A percentile compares a stretch with the other conserved stretches of the same genome.
These are phyloP conservation scores for Blastobotrys apis DNA, from an alignment of 1,139 yeast species.

Conservation along the genomic window DNA sequence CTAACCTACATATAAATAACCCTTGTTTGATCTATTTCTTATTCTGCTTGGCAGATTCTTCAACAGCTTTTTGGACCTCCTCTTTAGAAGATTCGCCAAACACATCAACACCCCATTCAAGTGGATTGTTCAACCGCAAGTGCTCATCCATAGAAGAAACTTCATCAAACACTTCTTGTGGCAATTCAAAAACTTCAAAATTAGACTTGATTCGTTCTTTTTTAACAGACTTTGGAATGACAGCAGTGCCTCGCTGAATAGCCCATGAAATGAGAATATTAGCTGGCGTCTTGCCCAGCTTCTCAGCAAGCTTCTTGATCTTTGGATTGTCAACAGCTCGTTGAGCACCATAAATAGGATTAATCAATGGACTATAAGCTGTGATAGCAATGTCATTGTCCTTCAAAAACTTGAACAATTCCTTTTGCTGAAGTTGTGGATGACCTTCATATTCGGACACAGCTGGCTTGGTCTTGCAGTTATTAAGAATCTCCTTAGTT, in stretches of 20 bases:
- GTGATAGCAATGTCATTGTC: slow-evolving; percentile 59
- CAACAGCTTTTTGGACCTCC: no score
- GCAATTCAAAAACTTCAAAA: slow-evolving; percentile 47
- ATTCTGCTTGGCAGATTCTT: no score
- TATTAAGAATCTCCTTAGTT: slow-evolving; percentile 65
- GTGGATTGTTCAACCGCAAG: slow-evolving; percentile 46
- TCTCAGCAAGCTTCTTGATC: slow-evolving; percentile 39
- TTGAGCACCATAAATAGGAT: slow-evolving; percentile 64
- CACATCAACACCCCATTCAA: slow-evolving; percentile 23
- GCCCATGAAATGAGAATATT: slow-evolving; percentile 46
- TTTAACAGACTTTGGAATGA: slow-evolving; percentile 65
- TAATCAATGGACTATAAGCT: slow-evolving; percentile 83
- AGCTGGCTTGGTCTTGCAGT: slow-evolving; percentile 68
- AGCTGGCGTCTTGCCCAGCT: slow-evolving; percentile 40
- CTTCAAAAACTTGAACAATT: slow-evolving; percentile 59
- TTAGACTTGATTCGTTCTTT: slow-evolving; percentile 46
- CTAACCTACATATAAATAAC: no score
- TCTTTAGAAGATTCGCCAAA: no score
- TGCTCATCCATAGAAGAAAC: slow-evolving; percentile 66
- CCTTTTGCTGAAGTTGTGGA: slow-evolving; percentile 77
- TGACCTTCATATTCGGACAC: slow-evolving; percentile 86
- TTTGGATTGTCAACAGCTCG: slow-evolving; percentile 56
- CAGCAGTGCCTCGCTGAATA: slow-evolving; percentile 45
- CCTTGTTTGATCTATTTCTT: no score
- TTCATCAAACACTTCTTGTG: slow-evolving; percentile 40